Percentiles rank a stretch among this genome's conserved stretches.
These are phyloP conservation scores for Claviceps quebecensis DNA, from an alignment of 2,329 filamentous ascomycete genomes.

Conservation along the genomic window DNA sequence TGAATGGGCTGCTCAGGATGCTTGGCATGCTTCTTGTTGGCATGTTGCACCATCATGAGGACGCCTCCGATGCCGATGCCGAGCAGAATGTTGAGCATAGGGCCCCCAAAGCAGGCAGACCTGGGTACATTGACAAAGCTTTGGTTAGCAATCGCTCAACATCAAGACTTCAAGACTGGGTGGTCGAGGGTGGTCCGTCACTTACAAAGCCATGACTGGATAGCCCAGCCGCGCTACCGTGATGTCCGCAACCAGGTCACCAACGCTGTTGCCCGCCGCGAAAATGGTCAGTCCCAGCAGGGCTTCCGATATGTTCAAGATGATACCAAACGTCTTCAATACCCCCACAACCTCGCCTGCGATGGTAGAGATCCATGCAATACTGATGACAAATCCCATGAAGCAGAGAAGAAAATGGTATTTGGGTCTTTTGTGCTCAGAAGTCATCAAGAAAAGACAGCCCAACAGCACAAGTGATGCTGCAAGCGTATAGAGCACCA, in stretches of 20 bases:
- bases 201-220: slow-evolving; percentile 80
- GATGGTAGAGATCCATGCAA: slow-evolving; percentile 93
- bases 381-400: slow-evolving; percentile 77
- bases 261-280: slow-evolving; percentile 87
- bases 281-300: slow-evolving; percentile 92
- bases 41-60: slow-evolving; percentile 68
- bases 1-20: slow-evolving; percentile 50
- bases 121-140: slow-evolving; percentile 17
- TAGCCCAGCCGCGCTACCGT: slow-evolving; percentile 88
- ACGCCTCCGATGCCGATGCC: slow-evolving; percentile 85
- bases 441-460: slow-evolving; percentile 55
- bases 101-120: slow-evolving; percentile 93
- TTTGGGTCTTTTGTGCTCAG: slow-evolving; percentile 49
- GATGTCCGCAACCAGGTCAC: slow-evolving; percentile 86
- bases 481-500: slow-evolving; percentile 52
- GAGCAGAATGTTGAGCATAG: slow-evolving; percentile 92
- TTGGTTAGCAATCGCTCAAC: not conserved
- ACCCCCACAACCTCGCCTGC: slow-evolving; percentile 92
- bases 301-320: slow-evolving; percentile 85
- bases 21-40: slow-evolving; percentile 49
- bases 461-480: slow-evolving; percentile 53
- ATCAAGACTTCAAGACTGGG: not conserved
- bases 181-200: slow-evolving; percentile 11
- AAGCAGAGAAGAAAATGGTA: slow-evolving; percentile 74
- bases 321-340: slow-evolving; percentile 82